These are phyloP conservation scores for Aspergillus taichungensis DNA, from an alignment of 495 filamentous ascomycete genomes.

Conservation along the genomic window DNA sequence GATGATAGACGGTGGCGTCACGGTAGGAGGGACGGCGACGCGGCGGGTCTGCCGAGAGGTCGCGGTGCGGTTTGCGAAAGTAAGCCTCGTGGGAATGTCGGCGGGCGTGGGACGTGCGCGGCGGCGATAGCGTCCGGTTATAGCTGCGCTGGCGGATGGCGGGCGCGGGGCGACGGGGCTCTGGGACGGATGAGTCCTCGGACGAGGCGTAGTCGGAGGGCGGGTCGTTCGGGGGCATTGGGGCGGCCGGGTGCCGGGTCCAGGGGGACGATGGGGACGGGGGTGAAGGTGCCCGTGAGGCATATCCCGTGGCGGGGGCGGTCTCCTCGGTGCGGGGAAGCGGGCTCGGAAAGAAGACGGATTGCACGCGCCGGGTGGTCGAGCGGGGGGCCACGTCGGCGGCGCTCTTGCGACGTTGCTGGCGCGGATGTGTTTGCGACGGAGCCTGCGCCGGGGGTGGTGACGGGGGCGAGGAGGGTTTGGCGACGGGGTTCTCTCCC, in stretches of 20 bases:
- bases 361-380: constrained; percentile 15
- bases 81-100: constrained; percentile 40
- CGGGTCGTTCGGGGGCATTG: no score
- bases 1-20: constrained; percentile 1
- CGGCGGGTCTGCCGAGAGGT: constrained; percentile 20
- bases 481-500: constrained; percentile 21
- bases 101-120: constrained; percentile 19
- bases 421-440: constrained; percentile 8
- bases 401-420: constrained; percentile 18
- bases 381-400: constrained; percentile 14
- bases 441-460: constrained; percentile 4
- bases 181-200: constrained; percentile 14
- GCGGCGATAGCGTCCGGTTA: constrained; percentile 25
- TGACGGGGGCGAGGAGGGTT: constrained; percentile 15
- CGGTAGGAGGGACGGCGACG: constrained; percentile 10
- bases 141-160: constrained; percentile 7
- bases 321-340: neutral
- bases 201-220: constrained; percentile 18
- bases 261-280: constrained; percentile 20
- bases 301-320: constrained; percentile 5
- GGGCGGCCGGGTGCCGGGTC: no score
- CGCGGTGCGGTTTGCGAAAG: constrained; percentile 23
- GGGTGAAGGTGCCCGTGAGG: constrained; percentile 6
- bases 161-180: constrained; percentile 9
- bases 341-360: constrained; percentile 5